Percentiles rank a stretch among this genome's conserved stretches.
Evolutionary conservation across 2,329 filamentous ascomycete genomes (phyloP).

Genomic region (Fusarium paranaense): DNA sequence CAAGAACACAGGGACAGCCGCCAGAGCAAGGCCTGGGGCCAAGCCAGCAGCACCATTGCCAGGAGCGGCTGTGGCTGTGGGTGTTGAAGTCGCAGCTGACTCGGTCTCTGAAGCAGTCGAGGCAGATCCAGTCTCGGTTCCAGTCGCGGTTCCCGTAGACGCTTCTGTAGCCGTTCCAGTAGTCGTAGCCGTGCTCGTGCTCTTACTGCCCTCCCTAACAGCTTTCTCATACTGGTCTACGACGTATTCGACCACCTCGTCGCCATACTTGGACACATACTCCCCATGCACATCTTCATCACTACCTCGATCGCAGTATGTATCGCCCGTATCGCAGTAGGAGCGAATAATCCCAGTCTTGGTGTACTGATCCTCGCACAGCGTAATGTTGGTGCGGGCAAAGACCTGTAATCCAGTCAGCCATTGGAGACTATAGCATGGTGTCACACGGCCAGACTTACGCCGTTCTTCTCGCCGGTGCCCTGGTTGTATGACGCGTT

Average conservation of each 20-base stretch:
- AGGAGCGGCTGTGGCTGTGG: conserved; percentile 6
- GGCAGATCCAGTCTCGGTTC: conserved; percentile 4
- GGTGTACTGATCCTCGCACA: conserved; percentile 51
- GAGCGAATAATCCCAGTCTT: conserved; percentile 48
- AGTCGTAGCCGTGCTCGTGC: conserved; percentile 5
- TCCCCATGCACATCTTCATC: conserved; percentile 46
- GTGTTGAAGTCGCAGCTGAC: background rate
- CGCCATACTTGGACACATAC: conserved; percentile 53
- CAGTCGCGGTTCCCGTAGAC: conserved; percentile 2
- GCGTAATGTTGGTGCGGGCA: conserved; percentile 47
- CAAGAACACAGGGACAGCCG: conserved; percentile 15
- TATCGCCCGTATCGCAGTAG: conserved; percentile 57
- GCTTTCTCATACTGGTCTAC: conserved; percentile 48
- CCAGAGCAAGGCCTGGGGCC: conserved; percentile 13
- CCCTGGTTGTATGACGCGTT: conserved; percentile 52
- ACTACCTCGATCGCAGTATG: conserved; percentile 53
- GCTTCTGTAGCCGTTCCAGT: conserved; percentile 4
- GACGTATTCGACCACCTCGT: conserved; percentile 51
- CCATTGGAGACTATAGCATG: background rate
- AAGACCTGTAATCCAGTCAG: conserved; percentile 50
- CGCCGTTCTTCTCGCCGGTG: conserved; percentile 52
- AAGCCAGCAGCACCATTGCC: conserved; percentile 24
- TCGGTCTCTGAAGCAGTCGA: background rate
- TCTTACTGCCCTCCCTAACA: conserved; percentile 3
- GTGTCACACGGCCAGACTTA: conserved; percentile 39